Percentiles rank a stretch among this genome's conserved stretches.
Conservation (phyloP, 2,329 filamentous ascomycete genomes). For the Chaetomiaceae sp. region DNA sequence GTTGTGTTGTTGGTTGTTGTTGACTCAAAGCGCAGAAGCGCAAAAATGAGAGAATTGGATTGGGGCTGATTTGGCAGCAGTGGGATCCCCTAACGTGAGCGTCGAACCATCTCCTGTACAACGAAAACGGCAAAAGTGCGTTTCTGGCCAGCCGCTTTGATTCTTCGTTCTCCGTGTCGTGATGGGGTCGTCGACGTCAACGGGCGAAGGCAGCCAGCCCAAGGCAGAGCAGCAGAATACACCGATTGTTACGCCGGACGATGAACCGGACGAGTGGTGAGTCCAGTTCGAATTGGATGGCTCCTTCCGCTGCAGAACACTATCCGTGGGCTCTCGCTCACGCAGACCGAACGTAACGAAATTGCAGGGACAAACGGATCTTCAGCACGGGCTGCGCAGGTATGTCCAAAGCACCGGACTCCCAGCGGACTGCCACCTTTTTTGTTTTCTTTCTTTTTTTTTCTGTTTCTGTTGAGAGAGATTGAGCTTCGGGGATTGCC, state of each 20-base stretch:
- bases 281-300: constrained; percentile 20
- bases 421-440: too few species aligned
- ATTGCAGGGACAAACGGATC: constrained; percentile 86
- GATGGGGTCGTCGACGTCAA: constrained; percentile 44
- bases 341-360: constrained; percentile 18
- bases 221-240: constrained; percentile 22
- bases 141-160: neutral
- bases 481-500: constrained; percentile 8
- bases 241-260: constrained; percentile 40
- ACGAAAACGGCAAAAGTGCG: neutral
- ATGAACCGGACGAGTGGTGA: constrained; percentile 95
- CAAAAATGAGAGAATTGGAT: constrained; percentile 1
- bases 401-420: constrained; percentile 32
- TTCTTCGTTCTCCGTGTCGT: neutral
- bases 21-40: constrained; percentile 7
- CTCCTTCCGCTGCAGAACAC: neutral
- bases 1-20: constrained; percentile 6
- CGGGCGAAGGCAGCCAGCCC: constrained; percentile 43
- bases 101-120: neutral
- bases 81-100: constrained; percentile 1
- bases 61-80: constrained; percentile 1
- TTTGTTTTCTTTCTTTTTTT: too few species aligned
- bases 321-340: neutral
- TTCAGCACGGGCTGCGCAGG: constrained; percentile 92
- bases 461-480: constrained; percentile 2